Conservation (phyloP, 208 protist genomes). For the Trypanosoma mega region DNA sequence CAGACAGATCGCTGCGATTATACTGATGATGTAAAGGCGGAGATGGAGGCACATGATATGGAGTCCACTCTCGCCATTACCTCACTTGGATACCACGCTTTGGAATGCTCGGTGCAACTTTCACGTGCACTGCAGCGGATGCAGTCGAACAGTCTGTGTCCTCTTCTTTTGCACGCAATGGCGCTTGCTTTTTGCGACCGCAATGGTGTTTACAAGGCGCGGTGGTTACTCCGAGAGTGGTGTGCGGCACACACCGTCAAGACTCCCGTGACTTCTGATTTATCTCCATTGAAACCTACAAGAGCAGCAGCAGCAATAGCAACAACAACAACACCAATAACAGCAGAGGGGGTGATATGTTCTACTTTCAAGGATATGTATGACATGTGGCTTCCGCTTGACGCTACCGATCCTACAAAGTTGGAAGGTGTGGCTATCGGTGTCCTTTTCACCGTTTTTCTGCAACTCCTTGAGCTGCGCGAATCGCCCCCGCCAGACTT, state of each 20-base stretch:
- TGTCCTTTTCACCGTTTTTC: constrained; percentile 39
- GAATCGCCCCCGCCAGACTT: constrained; percentile 17
- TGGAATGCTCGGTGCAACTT: constrained; percentile 25
- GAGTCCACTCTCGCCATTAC: constrained; percentile 7
- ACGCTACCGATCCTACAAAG: not conserved
- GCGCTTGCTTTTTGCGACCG: constrained; percentile 24
- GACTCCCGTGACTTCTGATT: not conserved
- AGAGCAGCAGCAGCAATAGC: not conserved
- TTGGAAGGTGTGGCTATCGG: constrained; percentile 21
- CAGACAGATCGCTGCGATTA: not conserved
- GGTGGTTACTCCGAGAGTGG: constrained; percentile 13
- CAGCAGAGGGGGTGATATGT: not conserved
- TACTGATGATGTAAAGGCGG: not conserved
- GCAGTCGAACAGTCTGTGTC: constrained; percentile 15
- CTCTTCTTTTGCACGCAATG: constrained; percentile 23
- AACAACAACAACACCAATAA: not conserved
- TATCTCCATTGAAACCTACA: not conserved
- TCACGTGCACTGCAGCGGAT: constrained; percentile 15
- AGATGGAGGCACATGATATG: constrained; percentile 7
- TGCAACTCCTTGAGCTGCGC: constrained; percentile 32
- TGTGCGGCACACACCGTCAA: not conserved
- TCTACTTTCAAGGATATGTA: constrained; percentile 3
- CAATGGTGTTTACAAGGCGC: constrained; percentile 24
- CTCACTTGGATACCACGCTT: constrained; percentile 2
- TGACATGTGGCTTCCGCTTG: constrained; percentile 20